Evolutionary conservation across 2,329 filamentous ascomycete genomes (phyloP).

Genomic region (Alternaria gaisen): DNA sequence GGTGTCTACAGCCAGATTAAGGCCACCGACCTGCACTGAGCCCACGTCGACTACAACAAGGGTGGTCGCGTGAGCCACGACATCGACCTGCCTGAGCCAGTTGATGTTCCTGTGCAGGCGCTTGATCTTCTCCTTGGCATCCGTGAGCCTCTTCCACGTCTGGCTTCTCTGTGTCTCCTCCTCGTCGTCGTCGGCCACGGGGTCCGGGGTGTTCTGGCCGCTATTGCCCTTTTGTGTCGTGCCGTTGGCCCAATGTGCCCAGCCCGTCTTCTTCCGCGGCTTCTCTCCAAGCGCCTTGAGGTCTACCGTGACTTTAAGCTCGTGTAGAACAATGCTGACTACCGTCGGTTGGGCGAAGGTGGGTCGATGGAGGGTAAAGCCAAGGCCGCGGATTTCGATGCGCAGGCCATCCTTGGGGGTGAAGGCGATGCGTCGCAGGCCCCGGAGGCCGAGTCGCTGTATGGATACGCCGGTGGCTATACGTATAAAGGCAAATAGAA

Average conservation of each 20-base stretch:
- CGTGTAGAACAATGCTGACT: conserved; percentile 88
- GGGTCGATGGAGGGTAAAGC: conserved; percentile 87
- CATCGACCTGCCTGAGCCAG: conserved; percentile 88
- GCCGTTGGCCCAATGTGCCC: conserved; percentile 46
- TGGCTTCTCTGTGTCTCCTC: conserved; percentile 65
- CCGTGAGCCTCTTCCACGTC: conserved; percentile 82
- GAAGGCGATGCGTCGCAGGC: conserved; percentile 88
- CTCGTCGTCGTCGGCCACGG: conserved; percentile 38
- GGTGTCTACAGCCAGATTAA: conserved; percentile 90
- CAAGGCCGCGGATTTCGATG: conserved; percentile 88
- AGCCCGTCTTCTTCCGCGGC: conserved; percentile 41
- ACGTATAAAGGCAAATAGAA: conserved; percentile 90
- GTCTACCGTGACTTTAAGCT: conserved; percentile 85
- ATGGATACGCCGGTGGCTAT: conserved; percentile 95
- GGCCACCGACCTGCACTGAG: conserved; percentile 81
- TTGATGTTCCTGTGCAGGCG: conserved; percentile 83
- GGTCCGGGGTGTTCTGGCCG: conserved; percentile 31
- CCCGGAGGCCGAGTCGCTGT: conserved; percentile 92
- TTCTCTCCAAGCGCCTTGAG: conserved; percentile 67
- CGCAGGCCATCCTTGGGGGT: conserved; percentile 87
- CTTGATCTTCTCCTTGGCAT: conserved; percentile 85
- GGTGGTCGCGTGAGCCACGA: conserved; percentile 82
- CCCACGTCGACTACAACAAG: conserved; percentile 83
- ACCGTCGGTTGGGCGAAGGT: conserved; percentile 98
- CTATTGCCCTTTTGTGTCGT: conserved; percentile 31